Percentiles rank a stretch among this genome's conserved stretches.
Evolutionary conservation across 2,329 filamentous ascomycete species (phyloP).

Genomic region (Penicillium frequentans): DNA sequence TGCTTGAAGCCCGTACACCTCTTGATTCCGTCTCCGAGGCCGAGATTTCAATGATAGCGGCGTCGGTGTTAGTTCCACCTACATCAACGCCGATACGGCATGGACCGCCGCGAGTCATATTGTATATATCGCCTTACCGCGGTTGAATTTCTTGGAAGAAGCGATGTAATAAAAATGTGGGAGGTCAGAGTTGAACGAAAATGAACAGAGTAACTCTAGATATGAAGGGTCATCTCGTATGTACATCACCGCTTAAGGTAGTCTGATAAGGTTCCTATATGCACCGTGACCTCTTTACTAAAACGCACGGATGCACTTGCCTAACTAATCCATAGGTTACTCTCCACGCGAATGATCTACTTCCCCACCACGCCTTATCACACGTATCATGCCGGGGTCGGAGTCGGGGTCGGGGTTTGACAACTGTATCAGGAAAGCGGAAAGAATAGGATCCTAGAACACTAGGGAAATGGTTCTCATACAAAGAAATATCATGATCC

Average conservation of each 20-base stretch:
- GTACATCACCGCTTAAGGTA: too few relatives aligned
- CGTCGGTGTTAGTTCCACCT: slow-evolving; percentile 42
- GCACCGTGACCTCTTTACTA: too few relatives aligned
- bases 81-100: slow-evolving; percentile 49
- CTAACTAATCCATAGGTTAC: not conserved
- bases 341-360: not conserved
- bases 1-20: slow-evolving; percentile 33
- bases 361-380: not conserved
- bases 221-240: too few relatives aligned
- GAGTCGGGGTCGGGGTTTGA: not conserved
- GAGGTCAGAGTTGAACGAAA: not conserved
- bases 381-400: not conserved
- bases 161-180: not conserved
- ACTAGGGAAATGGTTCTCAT: too few relatives aligned
- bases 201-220: not conserved
- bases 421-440: too few relatives aligned
- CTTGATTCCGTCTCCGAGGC: slow-evolving; percentile 21
- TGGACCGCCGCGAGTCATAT: not conserved
- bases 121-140: not conserved
- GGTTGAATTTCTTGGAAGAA: not conserved
- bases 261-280: too few relatives aligned
- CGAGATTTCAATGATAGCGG: slow-evolving; percentile 31
- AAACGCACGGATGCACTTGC: too few relatives aligned
- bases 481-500: not conserved
- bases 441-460: too few relatives aligned